Conservation (phyloP, 2,329 filamentous ascomycete genomes). For the Neofusicoccum ribis region DNA sequence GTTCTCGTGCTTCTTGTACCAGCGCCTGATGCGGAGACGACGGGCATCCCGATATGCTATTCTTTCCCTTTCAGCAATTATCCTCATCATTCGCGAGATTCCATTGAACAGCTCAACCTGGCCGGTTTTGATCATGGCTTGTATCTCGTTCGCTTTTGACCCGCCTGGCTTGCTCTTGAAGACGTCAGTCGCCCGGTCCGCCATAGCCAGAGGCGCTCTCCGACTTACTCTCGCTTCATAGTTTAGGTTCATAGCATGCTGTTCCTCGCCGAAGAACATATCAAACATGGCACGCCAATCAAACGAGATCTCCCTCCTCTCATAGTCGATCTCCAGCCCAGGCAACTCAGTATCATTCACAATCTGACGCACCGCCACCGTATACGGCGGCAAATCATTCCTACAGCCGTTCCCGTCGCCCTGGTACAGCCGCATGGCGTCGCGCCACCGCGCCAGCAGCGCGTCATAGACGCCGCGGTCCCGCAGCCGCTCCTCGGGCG, state of each 20-base stretch:
- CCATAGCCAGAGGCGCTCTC: not conserved
- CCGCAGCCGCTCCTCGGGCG: not conserved
- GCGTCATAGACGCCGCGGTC: not conserved
- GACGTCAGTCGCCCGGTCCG: not conserved
- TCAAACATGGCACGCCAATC: conserved; percentile 32
- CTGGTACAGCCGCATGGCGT: not conserved
- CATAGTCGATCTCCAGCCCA: conserved; percentile 25
- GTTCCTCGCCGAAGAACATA: conserved; percentile 35
- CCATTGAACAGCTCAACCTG: not conserved
- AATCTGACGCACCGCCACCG: conserved; percentile 29
- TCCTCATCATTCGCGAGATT: conserved; percentile 8
- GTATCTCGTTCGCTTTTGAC: not conserved
- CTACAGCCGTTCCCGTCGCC: conserved; percentile 20
- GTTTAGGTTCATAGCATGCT: not conserved
- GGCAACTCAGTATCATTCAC: conserved; percentile 36
- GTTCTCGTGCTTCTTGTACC: conserved; percentile 10
- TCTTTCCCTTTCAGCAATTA: not conserved
- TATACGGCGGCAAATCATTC: conserved; percentile 35
- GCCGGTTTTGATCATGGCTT: not conserved
- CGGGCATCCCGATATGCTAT: conserved; percentile 2
- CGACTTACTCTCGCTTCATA: not conserved
- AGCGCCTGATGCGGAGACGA: not conserved
- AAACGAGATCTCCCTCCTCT: conserved; percentile 27
- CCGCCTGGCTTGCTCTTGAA: not conserved
- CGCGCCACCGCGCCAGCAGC: not conserved